Evolutionary conservation across 345 rosid species (phyloP).

Genomic region (Odontarrhena argentea): DNA sequence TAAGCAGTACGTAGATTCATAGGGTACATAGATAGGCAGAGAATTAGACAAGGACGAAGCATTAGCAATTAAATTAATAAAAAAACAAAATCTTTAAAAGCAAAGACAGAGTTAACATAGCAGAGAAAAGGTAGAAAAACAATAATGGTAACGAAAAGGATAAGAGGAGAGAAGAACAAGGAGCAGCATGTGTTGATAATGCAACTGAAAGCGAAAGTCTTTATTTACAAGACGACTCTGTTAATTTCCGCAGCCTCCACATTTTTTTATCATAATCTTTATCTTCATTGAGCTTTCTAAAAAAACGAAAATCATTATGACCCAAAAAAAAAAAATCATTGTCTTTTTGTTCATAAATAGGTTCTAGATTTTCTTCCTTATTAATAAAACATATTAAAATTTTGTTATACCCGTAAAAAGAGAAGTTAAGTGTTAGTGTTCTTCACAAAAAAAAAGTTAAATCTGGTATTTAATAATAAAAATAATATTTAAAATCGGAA

Average conservation of each 20-base stretch:
- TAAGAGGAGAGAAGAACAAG: slow-evolving; percentile 38
- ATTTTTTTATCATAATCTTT: slow-evolving; percentile 3
- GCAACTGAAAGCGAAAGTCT: slow-evolving; percentile 51
- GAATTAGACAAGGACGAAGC: slow-evolving; percentile 35
- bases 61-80: slow-evolving; percentile 23
- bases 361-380: neutral
- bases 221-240: slow-evolving; percentile 25
- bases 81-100: slow-evolving; percentile 35
- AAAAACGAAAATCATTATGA: neutral
- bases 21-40: slow-evolving; percentile 24
- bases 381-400: no score
- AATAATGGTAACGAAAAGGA: slow-evolving; percentile 49
- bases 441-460: neutral
- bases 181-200: slow-evolving; percentile 32
- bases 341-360: slow-evolving; percentile 21
- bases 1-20: slow-evolving; percentile 21
- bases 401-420: no score
- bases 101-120: slow-evolving; percentile 54
- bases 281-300: slow-evolving; percentile 12
- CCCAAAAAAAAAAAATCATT: neutral
- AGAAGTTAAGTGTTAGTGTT: no score
- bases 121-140: slow-evolving; percentile 27
- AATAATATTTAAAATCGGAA: no score
- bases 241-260: slow-evolving; percentile 26
- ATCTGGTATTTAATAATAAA: no score